Conservation (phyloP, 345 rosid species). For the Citrus sp. region DNA sequence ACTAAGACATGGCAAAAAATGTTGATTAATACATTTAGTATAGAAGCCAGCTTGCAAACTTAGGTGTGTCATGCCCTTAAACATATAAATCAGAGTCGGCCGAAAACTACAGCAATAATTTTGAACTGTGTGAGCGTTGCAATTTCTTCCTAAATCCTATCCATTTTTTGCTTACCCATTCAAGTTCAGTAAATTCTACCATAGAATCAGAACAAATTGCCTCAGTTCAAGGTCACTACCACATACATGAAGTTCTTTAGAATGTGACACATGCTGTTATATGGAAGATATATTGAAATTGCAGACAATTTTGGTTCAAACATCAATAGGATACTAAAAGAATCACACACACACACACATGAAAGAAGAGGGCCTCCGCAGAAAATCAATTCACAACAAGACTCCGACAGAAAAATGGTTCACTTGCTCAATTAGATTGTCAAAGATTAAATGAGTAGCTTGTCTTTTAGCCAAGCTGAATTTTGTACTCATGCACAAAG, state of each 20-base stretch:
- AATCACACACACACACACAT: no score
- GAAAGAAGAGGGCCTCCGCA: not conserved
- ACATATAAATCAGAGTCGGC: not conserved
- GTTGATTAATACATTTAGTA: not conserved
- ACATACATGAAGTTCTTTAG: not conserved
- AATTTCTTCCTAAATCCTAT: not conserved
- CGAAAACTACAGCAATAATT: not conserved
- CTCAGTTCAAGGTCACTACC: not conserved
- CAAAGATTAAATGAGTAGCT: not conserved
- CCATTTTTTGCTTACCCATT: not conserved
- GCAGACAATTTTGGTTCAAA: not conserved
- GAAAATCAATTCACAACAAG: not conserved
- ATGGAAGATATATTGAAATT: not conserved
- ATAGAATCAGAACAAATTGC: not conserved
- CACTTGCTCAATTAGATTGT: not conserved
- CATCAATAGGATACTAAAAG: not conserved
- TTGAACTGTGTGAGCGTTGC: not conserved
- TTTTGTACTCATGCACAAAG: not conserved
- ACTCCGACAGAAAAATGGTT: not conserved
- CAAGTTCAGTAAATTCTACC: not conserved
- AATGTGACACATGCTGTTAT: not conserved
- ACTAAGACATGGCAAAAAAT: conserved; percentile 30
- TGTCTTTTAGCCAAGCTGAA: not conserved
- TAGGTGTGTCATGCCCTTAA: not conserved
- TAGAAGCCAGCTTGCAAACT: not conserved